These are phyloP conservation scores for Solanum virginianum DNA, from an alignment of 257 asterid genomes.

Conservation along the genomic window DNA sequence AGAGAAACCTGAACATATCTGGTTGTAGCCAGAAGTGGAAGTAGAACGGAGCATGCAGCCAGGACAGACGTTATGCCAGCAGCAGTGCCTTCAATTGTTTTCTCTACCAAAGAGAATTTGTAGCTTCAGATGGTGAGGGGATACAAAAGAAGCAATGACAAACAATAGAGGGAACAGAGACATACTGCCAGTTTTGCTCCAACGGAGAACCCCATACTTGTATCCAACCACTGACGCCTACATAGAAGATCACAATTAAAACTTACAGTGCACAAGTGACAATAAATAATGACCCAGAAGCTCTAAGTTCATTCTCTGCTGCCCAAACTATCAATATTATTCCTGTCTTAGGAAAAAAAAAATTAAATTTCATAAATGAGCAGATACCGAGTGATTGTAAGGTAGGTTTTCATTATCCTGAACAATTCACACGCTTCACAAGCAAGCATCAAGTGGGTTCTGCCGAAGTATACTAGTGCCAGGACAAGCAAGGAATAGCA, in stretches of 20 bases:
- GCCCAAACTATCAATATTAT: not conserved
- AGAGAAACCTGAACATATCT: conserved; percentile 65
- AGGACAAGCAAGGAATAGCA: not conserved
- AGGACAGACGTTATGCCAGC: conserved; percentile 97
- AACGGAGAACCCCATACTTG: conserved; percentile 95
- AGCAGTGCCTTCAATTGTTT: conserved; percentile 97
- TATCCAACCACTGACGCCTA: conserved; percentile 98
- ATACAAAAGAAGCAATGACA: not conserved
- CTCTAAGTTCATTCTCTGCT: not conserved
- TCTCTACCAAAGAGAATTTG: conserved; percentile 34
- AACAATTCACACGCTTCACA: not conserved
- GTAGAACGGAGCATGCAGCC: conserved; percentile 72
- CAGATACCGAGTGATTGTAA: not conserved
- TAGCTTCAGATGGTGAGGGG: not conserved
- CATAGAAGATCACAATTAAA: not conserved
- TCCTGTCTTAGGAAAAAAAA: not conserved
- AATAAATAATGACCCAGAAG: not conserved
- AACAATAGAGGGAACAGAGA: not conserved
- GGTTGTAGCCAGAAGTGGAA: conserved; percentile 77
- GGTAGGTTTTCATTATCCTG: not conserved
- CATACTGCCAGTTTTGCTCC: conserved; percentile 93
- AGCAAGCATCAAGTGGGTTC: not conserved
- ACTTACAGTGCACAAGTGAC: not conserved
- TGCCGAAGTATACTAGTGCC: not conserved
- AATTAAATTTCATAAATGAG: not conserved